Evolutionary conservation across 768 basidiomycete species (phyloP).

Genomic region (Lentinus tigrinus): DNA sequence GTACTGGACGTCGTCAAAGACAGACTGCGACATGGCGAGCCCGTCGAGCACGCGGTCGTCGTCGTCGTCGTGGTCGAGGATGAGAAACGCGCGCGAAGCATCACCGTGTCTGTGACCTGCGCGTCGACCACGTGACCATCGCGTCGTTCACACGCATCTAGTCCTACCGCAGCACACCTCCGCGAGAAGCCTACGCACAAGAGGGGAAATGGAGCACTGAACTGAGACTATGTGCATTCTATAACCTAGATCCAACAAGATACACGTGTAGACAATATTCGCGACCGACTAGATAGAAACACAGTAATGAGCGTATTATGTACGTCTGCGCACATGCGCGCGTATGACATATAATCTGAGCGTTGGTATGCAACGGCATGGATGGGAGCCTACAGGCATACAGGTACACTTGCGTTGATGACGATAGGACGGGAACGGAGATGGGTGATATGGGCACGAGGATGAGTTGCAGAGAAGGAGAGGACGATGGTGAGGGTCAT

Average conservation of each 20-base stretch:
- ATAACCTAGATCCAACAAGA: not conserved
- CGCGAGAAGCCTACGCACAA: no score
- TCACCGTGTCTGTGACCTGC: not conserved
- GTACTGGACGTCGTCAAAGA: conserved; percentile 46
- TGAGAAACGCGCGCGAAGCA: not conserved
- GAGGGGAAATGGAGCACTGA: no score
- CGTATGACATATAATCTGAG: not conserved
- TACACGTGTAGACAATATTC: conserved; percentile 6
- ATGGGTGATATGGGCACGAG: not conserved
- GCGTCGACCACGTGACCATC: no score
- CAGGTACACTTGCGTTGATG: not conserved
- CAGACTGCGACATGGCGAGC: not conserved
- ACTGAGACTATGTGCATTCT: no score
- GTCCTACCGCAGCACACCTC: no score
- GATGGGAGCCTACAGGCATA: not conserved
- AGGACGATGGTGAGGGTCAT: not conserved
- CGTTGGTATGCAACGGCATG: not conserved
- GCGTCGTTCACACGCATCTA: no score
- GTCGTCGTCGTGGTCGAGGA: not conserved
- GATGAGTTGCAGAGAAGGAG: not conserved
- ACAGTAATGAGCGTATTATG: conserved; percentile 16
- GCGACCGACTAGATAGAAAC: conserved; percentile 6
- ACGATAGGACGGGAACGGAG: not conserved
- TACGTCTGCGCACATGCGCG: not conserved
- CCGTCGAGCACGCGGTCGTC: not conserved